Base-by-base conservation (phyloP, 1,139 yeast species). In the Blastobotrys raffinosifermentans region DNA sequence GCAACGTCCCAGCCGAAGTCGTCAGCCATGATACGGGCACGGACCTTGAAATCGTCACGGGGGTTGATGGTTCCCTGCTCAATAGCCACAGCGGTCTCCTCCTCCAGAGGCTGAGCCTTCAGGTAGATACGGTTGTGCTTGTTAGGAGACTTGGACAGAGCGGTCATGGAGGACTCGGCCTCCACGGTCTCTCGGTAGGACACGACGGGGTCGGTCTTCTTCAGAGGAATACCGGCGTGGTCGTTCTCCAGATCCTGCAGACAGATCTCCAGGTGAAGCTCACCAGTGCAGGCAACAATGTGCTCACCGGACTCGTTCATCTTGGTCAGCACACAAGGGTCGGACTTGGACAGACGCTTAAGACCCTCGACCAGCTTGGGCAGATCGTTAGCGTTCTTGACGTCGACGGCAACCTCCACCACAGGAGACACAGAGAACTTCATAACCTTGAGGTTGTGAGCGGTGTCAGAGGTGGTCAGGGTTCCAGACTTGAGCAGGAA, bases 391-490 rank as follows among this genome's bases (percentile, higher is more conserved):
- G 96, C 97, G 80, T 91, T 91, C 86, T 91, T 91, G 66, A 91
- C 97, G 73, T 91, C 97, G 67, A 91, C 98, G 64, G 97, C 96
- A 63, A 91, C 97, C 77, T 87, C 85, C 62, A 91, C 98, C 75
- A 91, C 97, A 65, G 98, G 98, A 50, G 97, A 91, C 69, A 91
- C 98, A 67, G 96, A 86, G 94, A 91, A 91, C 74, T 89, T 91
- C 98, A 91, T 91, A 65, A 91, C 97, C 86, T 86, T 87, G 87
- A 91, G 76, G 93, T 91, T 91, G 93, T 91, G 96, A 58, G 98
- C 86, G 59, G 86, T 71, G 69, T 91, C 98, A 65, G 73, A 74
- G 68, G 97, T 91, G 75, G 98, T 91, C 66, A 91, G 76, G 65
- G 98, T 91, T 86, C 98, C 98, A 62, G 96, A 85, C 78, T 91